Conservation (phyloP, 176 grass and related monocot species). For the Guadua angustifolia region DNA sequence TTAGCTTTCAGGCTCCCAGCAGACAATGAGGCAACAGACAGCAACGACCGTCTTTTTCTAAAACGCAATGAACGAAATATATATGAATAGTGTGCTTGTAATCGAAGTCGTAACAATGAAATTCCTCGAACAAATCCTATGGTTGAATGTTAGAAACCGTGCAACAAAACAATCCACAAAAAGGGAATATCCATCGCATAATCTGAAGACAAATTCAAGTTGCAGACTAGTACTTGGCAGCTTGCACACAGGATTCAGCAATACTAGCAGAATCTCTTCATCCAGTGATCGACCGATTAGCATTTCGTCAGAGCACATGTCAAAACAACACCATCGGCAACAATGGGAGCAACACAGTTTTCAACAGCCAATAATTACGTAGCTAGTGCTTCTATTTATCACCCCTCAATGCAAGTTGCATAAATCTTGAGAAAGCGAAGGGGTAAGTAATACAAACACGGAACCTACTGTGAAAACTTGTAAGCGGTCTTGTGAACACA, state of each 20-base stretch:
- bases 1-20: background rate
- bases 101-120: background rate
- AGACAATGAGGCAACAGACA: background rate
- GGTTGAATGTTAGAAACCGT: background rate
- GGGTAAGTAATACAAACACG: background rate
- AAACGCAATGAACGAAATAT: background rate
- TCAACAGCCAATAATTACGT: background rate
- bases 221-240: background rate
- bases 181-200: slow-evolving; percentile 10
- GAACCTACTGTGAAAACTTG: slow-evolving; percentile 13
- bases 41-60: background rate
- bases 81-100: too few relatives aligned
- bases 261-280: background rate
- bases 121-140: background rate
- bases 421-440: too few relatives aligned
- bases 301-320: background rate
- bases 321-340: background rate
- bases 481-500: background rate
- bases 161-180: background rate
- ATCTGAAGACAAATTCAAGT: background rate
- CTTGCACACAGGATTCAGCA: background rate
- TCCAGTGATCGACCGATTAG: background rate
- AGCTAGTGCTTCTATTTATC: too few relatives aligned
- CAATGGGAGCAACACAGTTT: background rate
- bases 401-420: too few relatives aligned